These are phyloP conservation scores for Myotisia sp. DNA, from an alignment of 2,329 filamentous ascomycete species.

Conservation along the genomic window DNA sequence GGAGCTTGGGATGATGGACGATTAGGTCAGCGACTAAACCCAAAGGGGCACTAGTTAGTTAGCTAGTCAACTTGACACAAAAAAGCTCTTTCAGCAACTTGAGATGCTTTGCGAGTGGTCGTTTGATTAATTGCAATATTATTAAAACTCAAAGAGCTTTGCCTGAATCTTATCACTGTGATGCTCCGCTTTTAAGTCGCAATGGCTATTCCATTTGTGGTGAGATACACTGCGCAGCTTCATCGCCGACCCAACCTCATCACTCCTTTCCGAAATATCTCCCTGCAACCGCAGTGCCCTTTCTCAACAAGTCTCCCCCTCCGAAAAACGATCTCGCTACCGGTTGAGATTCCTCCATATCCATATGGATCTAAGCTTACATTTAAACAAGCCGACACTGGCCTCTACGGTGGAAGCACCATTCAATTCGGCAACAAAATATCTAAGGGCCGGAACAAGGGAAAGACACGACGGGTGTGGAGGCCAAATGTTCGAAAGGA, in stretches of 20 bases:
- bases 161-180: slow-evolving; percentile 2
- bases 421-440: slow-evolving; percentile 39
- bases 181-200: slow-evolving; percentile 8
- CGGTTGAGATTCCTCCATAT: slow-evolving; percentile 31
- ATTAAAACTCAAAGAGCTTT: no score
- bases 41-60: no score
- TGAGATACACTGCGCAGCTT: slow-evolving; percentile 17
- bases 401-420: slow-evolving; percentile 33
- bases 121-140: no score
- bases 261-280: slow-evolving; percentile 26
- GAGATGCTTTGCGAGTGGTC: no score
- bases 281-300: slow-evolving; percentile 24
- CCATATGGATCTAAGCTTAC: slow-evolving; percentile 31
- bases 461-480: slow-evolving; percentile 36
- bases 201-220: slow-evolving; percentile 18
- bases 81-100: no score
- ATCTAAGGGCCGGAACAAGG: slow-evolving; percentile 35
- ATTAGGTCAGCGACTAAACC: no score
- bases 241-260: slow-evolving; percentile 24
- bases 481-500: slow-evolving; percentile 36
- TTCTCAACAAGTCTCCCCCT: slow-evolving; percentile 25
- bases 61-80: no score
- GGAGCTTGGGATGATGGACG: no score
- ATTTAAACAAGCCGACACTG: slow-evolving; percentile 35
- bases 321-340: slow-evolving; percentile 20